A percentile compares a stretch with the other conserved stretches of the same genome.
Evolutionary conservation across 495 filamentous ascomycete genomes (phyloP).

Genomic region (Pseudoneurospora amorphoporcata): DNA sequence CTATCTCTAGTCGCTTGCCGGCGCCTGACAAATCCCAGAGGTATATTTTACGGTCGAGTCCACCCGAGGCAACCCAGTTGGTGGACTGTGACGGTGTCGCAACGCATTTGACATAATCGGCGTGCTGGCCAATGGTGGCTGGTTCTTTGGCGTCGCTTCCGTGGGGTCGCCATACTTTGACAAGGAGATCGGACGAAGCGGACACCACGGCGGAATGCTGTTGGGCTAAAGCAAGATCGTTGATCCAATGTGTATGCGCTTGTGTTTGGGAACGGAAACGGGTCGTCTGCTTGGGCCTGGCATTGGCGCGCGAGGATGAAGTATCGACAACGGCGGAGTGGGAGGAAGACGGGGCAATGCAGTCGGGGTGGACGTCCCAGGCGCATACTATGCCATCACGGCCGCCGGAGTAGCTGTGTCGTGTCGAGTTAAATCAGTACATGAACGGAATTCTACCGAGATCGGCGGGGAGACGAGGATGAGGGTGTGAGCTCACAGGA

Average conservation of each 20-base stretch:
- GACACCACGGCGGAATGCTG: constrained; percentile 80
- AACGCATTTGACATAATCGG: constrained; percentile 91
- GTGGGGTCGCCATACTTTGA: constrained; percentile 89
- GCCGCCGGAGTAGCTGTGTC: constrained; percentile 79
- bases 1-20: constrained; percentile 76
- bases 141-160: constrained; percentile 57
- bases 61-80: constrained; percentile 93
- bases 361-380: constrained; percentile 62
- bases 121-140: constrained; percentile 80
- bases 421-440: not conserved
- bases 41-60: constrained; percentile 81
- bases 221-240: constrained; percentile 82
- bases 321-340: constrained; percentile 24
- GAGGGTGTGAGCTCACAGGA: constrained; percentile 57
- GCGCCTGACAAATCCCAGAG: constrained; percentile 87
- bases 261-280: constrained; percentile 86
- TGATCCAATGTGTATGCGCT: constrained; percentile 98
- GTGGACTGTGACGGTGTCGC: constrained; percentile 61
- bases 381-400: constrained; percentile 93
- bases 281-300: constrained; percentile 38
- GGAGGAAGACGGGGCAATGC: constrained; percentile 35
- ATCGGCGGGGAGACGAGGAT: not conserved
- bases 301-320: constrained; percentile 14
- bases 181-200: constrained; percentile 88
- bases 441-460: not conserved